Conservation (phyloP, 2,329 filamentous ascomycete species). For the Cordyceps militaris region DNA sequence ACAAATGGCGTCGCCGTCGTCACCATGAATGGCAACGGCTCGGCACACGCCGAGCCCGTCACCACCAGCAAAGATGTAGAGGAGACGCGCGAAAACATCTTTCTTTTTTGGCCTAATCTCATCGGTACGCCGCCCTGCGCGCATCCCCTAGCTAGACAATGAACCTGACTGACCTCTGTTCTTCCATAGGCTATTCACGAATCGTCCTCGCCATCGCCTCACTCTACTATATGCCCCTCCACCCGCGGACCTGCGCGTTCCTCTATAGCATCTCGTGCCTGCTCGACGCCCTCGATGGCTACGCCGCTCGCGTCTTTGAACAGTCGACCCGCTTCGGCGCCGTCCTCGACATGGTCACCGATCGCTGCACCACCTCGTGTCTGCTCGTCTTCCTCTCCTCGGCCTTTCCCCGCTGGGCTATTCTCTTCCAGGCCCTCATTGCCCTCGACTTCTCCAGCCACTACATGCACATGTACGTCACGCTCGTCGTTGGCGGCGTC, state of each 20-base stretch:
- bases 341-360: slow-evolving; percentile 97
- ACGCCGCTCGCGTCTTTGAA: slow-evolving; percentile 71
- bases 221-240: slow-evolving; percentile 97
- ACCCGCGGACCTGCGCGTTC: slow-evolving; percentile 88
- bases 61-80: slow-evolving; percentile 22
- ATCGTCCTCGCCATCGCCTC: slow-evolving; percentile 81
- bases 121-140: slow-evolving; percentile 52
- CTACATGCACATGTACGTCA: slow-evolving; percentile 99
- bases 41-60: slow-evolving; percentile 26
- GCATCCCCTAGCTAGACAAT: background rate
- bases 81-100: slow-evolving; percentile 61
- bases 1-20: slow-evolving; percentile 11
- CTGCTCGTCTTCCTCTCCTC: slow-evolving; percentile 90
- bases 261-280: slow-evolving; percentile 92
- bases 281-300: slow-evolving; percentile 89
- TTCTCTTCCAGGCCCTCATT: slow-evolving; percentile 90
- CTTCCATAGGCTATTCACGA: slow-evolving; percentile 55
- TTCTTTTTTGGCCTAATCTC: slow-evolving; percentile 73
- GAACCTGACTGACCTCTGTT: background rate
- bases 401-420: slow-evolving; percentile 88
- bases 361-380: slow-evolving; percentile 93
- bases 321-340: slow-evolving; percentile 95
- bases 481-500: slow-evolving; percentile 75
- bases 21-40: slow-evolving; percentile 40
- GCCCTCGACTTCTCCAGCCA: slow-evolving; percentile 90